Evolutionary conservation across 1,284 basidiomycete species (phyloP), one percentile per base, ranked within the genome.

Genomic region (Thecaphora thlaspeos): DNA sequence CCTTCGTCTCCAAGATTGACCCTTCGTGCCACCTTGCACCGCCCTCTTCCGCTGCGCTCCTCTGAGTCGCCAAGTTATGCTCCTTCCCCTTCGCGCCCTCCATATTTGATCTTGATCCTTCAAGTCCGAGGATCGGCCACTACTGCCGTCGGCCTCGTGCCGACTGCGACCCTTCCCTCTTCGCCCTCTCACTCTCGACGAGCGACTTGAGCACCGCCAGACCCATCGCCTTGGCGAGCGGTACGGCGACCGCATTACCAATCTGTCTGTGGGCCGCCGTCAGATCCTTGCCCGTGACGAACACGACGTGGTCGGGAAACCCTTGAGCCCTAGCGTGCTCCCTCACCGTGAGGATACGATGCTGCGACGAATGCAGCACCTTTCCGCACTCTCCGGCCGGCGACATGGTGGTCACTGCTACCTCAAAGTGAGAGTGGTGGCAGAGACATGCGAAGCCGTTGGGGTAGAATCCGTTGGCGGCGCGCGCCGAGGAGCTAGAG

Each of bases 311-410:
- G 40, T 65, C 62, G 3, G 62, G 62, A 12, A 65, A 51, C 34
- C 57, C 57, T 43, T 61, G 58, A 2, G 61, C 57, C 10, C 61
- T 40, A 4, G 57, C 61, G 32, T 58, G 60, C 26, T 65, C 61
- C 36, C 61, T 47, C 8, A 61, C 57, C 9, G 54, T 65, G 9
- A 65, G 46, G n/a, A 61, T 32, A 17, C 61, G 41, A 18, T 53
- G 47, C 34, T 65, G 61, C 5, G 41, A 44, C 11, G 61, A 57
- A 30, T 65, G 61, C 10, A 65, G 36, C 41, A 54, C 37, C 34
- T 57, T 54, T 1, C 54, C 51, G 5, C 48, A 5, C 40, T 41
- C 22, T 8, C 5, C 14, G 18, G 5, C 22, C 1, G 42, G 41
- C 2, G 24, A 19, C 3, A 50, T 17, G 1, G 26, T 41, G 0